These are phyloP conservation scores for Boletellus ananas DNA, from an alignment of 768 basidiomycete species.

Conservation along the genomic window DNA sequence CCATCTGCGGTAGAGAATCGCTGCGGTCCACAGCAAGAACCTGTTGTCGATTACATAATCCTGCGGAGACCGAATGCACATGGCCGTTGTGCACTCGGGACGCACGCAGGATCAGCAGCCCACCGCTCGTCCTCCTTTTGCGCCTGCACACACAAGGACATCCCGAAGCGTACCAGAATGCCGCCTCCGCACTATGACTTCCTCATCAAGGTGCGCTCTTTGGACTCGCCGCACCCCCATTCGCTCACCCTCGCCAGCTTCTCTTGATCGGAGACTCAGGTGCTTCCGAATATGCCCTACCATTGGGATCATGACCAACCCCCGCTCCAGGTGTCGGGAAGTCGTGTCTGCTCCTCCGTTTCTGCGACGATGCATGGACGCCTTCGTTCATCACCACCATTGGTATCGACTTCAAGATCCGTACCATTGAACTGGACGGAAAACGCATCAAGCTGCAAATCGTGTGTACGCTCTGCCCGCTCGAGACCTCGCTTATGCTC, in stretches of 20 bases:
- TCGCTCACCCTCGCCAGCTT: conserved; percentile 47
- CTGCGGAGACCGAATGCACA: conserved; percentile 17
- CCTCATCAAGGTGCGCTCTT: conserved; percentile 73
- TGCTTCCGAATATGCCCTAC: conserved; percentile 25
- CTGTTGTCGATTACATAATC: conserved; percentile 12
- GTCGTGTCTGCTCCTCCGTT: conserved; percentile 91
- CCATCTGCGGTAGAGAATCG: no score
- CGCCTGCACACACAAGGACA: not conserved
- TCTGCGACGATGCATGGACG: conserved; percentile 99
- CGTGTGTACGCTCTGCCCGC: conserved; percentile 44
- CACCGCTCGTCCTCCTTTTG: not conserved
- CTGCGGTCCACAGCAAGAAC: no score
- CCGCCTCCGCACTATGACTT: conserved; percentile 97
- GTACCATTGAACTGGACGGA: conserved; percentile 96
- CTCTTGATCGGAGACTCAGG: conserved; percentile 96
- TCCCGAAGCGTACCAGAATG: conserved; percentile 41
- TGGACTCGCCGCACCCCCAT: conserved; percentile 3
- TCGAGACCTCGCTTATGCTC: not conserved
- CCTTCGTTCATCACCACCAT: conserved; percentile 99
- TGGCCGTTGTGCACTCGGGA: not conserved
- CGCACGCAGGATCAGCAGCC: no score
- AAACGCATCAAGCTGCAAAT: conserved; percentile 99
- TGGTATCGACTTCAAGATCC: conserved; percentile 99
- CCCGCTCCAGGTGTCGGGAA: conserved; percentile 78
- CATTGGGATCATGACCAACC: conserved; percentile 7